These are phyloP conservation scores for Galerina sulciceps DNA, from an alignment of 768 basidiomycete species.

Conservation along the genomic window DNA sequence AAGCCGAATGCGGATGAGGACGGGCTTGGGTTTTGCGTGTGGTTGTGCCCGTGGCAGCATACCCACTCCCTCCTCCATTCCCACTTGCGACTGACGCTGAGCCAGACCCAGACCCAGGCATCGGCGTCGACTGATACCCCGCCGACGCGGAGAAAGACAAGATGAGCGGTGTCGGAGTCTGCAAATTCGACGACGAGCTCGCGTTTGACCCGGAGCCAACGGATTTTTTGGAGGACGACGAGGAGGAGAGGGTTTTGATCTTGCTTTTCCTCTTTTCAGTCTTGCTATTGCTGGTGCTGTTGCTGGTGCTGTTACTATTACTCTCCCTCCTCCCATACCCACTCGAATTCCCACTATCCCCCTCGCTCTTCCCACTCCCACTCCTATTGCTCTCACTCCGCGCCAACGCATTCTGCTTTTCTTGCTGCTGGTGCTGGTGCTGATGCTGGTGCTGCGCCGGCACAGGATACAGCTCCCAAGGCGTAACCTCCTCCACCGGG, in stretches of 20 bases:
- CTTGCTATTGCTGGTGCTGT: neutral
- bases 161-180: conserved; percentile 1
- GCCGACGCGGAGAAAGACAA: neutral
- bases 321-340: neutral
- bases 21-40: neutral
- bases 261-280: neutral
- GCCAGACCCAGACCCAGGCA: too few species aligned
- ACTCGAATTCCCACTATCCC: neutral
- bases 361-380: neutral
- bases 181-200: neutral
- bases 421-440: neutral
- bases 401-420: neutral
- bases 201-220: too few species aligned
- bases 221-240: too few species aligned
- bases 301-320: neutral
- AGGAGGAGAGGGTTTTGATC: too few species aligned
- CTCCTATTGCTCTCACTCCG: neutral
- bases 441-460: neutral
- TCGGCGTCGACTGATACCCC: too few species aligned
- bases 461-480: conserved; percentile 25
- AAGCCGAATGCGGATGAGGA: neutral
- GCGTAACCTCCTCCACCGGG: conserved; percentile 18
- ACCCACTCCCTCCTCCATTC: neutral
- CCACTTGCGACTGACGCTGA: neutral
- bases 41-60: too few species aligned